Base-by-base conservation (phyloP, 2,329 filamentous ascomycete genomes). In the Diaporthe velutina region DNA sequence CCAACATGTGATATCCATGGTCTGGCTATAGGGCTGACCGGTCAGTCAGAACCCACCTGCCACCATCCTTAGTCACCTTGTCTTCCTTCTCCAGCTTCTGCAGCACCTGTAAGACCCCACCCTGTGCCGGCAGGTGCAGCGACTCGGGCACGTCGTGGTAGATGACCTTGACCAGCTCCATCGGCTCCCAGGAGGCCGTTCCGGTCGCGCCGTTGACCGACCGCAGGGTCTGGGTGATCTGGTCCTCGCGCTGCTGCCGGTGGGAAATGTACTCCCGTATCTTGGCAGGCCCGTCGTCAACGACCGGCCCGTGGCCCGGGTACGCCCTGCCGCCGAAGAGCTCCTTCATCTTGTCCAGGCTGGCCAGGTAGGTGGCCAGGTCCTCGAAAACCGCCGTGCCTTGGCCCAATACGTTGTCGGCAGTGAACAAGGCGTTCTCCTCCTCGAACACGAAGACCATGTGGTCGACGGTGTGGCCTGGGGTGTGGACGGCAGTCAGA, bases 141-240 rank as follows among this genome's bases (percentile, higher is more conserved):
- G 88, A 91, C 81, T 94, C 91, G 0, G 94, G 93, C 30, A 98
- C 92, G 79, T 95, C 92, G 71, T 88, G 89, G 82, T 99, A 99
- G 45, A 99, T 95, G 42, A 94, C 86, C 83, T 93, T 94, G n/a
- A 98, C 96, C 77, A 98, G 87, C 74, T 96, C 94, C 89, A 95
- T 93, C 12, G 91, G 88, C 9, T 89, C 90, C 94, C 93, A 95
- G 0, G 83, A 82, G 74, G 84, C 82, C 12, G 8, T 45, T 19
- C 79, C 78, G 42, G 78, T 79, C 38, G 57, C 70, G 22, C 74
- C 61, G 33, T 77, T 52, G 79, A 80, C 81, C 58, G 84, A 85
- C 55, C 84, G 84, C 78, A 98, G 82, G 0, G 93, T 91, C 73
- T 89, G 88, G 25, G 97, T 77, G 6, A 97, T 91, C 82, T 98